Percentiles rank a stretch among this genome's conserved stretches.
Conservation (phyloP, 2,329 filamentous ascomycete genomes). For the Scytalidium sp. region DNA sequence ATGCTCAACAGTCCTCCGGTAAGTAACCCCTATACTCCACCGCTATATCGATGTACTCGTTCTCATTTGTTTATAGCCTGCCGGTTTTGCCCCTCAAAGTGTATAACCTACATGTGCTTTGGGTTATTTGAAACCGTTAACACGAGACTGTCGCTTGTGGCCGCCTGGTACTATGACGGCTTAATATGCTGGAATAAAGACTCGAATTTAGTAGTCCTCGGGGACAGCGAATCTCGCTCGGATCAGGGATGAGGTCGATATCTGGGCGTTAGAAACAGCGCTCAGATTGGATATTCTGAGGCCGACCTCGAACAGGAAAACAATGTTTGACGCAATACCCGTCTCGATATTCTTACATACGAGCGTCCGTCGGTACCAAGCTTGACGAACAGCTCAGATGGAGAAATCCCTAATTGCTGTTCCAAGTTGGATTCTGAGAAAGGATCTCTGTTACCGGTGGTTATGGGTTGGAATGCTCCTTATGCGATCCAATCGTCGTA, state of each 20-base stretch:
- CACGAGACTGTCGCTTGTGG: not conserved
- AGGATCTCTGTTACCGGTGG: too few species aligned
- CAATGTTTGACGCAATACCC: too few species aligned
- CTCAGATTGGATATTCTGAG: not conserved
- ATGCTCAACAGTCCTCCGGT: constrained; percentile 90
- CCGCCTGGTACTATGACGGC: not conserved
- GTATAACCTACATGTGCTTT: not conserved
- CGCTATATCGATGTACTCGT: not conserved
- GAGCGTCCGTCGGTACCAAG: not conserved
- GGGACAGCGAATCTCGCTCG: not conserved
- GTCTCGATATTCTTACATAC: too few species aligned
- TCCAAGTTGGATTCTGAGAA: too few species aligned
- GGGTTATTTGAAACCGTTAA: not conserved
- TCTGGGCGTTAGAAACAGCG: not conserved
- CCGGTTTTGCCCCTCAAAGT: not conserved
- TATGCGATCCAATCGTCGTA: too few species aligned
- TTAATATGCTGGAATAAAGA: not conserved
- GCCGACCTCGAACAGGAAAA: not conserved
- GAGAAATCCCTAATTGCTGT: too few species aligned
- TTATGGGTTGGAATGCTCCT: too few species aligned
- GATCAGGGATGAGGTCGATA: not conserved
- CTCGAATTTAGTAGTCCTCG: not conserved
- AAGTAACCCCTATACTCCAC: constrained; percentile 2
- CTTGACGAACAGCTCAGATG: too few species aligned
- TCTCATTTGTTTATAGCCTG: not conserved